Evolutionary conservation across 371 early-diverging fungal species (phyloP).

Genomic region (Sanchytrium tribonematis): DNA sequence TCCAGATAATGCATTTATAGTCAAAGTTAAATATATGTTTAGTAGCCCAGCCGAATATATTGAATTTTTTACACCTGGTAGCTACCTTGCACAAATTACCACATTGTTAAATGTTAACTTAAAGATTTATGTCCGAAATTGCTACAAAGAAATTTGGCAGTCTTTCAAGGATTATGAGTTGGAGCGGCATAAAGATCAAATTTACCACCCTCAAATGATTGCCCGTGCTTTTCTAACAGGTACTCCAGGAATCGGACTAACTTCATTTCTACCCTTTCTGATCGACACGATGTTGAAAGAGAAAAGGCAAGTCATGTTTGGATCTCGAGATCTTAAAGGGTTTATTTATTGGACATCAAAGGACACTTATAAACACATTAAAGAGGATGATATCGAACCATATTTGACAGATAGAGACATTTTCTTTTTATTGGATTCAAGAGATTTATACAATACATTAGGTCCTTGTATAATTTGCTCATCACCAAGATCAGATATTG

Average conservation of each 20-base stretch:
- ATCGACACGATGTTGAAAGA: background rate
- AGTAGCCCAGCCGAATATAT: background rate
- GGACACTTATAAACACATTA: background rate
- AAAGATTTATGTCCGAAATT: background rate
- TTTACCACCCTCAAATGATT: background rate
- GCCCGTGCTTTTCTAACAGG: background rate
- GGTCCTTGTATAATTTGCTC: slow-evolving; percentile 2
- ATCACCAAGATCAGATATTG: slow-evolving; percentile 1
- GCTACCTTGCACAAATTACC: background rate
- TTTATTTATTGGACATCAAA: slow-evolving; percentile 1
- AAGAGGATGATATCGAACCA: background rate
- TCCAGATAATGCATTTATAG: background rate
- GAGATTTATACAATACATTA: background rate
- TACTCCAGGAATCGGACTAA: background rate
- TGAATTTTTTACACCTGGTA: background rate
- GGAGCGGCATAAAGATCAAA: background rate
- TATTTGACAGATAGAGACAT: slow-evolving; percentile 1
- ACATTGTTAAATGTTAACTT: background rate
- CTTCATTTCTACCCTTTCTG: background rate
- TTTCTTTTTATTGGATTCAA: slow-evolving; percentile 2
- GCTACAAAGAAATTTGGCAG: background rate
- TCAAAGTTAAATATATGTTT: background rate
- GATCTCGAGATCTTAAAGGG: background rate
- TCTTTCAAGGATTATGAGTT: background rate
- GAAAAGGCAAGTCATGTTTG: background rate